phyloP scores from a whole-genome alignment of 2,329 filamentous ascomycete species.

The Aspergillus tanneri region DNA sequence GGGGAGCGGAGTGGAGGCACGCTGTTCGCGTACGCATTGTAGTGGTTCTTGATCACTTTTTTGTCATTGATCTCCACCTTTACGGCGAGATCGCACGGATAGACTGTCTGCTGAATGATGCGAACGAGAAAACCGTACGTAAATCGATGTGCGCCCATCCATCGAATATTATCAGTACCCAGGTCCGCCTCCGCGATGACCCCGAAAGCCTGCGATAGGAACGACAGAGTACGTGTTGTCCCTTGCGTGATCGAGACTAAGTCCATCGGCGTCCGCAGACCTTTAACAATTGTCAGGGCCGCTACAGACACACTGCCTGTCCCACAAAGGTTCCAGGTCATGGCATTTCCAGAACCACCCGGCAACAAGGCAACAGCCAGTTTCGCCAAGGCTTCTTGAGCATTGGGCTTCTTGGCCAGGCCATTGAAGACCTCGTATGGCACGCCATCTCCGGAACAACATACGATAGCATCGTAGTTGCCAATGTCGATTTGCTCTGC shows the following conservation, averaged over 20 bases:
- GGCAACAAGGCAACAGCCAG: constrained; percentile 84
- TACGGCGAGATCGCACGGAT: constrained; percentile 84
- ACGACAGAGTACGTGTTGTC: constrained; percentile 71
- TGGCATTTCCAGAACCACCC: constrained; percentile 90
- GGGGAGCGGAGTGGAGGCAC: constrained; percentile 20
- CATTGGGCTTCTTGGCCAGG: constrained; percentile 72
- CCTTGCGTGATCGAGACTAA: constrained; percentile 86
- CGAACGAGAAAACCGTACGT: constrained; percentile 79
- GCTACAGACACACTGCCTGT: constrained; percentile 72
- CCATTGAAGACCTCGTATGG: constrained; percentile 96
- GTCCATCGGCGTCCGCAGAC: constrained; percentile 78
- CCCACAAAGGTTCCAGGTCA: constrained; percentile 86
- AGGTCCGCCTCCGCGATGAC: constrained; percentile 89
- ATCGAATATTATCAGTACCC: constrained; percentile 84
- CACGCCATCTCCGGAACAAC: constrained; percentile 88
- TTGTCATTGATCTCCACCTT: constrained; percentile 81
- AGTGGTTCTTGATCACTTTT: constrained; percentile 69
- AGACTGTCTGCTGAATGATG: constrained; percentile 71
- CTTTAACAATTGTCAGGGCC: constrained; percentile 83
- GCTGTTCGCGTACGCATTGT: constrained; percentile 53
- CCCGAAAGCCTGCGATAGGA: constrained; percentile 85
- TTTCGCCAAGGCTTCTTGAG: constrained; percentile 68
- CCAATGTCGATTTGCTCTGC: constrained; percentile 73
- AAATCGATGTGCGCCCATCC: constrained; percentile 87
- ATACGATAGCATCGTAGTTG: constrained; percentile 78